Evolutionary conservation across 176 grass and related monocot genomes (phyloP).

Genomic region (Cenchrus fungigraminus): DNA sequence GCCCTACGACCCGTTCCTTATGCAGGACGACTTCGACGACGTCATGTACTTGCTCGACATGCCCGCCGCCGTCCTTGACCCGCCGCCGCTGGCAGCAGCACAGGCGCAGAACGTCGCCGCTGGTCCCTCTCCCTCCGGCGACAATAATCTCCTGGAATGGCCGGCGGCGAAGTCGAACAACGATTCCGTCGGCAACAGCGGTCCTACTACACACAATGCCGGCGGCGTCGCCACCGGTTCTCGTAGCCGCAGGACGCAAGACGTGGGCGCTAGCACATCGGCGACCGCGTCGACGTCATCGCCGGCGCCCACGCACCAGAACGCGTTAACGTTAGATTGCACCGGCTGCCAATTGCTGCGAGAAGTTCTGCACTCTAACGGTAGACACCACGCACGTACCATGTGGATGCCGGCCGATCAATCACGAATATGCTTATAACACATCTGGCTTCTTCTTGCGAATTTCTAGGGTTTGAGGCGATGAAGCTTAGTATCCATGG

Average conservation of each 20-base stretch:
- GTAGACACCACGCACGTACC: background rate
- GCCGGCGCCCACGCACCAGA: background rate
- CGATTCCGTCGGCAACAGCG: background rate
- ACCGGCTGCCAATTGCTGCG: slow-evolving; percentile 56
- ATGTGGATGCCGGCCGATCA: background rate
- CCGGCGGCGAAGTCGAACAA: background rate
- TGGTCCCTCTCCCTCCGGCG: background rate
- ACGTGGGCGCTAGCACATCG: background rate
- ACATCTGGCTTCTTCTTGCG: background rate
- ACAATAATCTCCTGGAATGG: background rate
- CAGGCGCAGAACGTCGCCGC: background rate
- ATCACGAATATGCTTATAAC: background rate
- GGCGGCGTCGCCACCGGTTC: background rate
- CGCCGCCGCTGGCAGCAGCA: background rate
- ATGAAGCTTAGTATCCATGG: slow-evolving; percentile 58
- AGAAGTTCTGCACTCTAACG: slow-evolving; percentile 62
- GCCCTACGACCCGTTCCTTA: background rate
- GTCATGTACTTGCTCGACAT: slow-evolving; percentile 16
- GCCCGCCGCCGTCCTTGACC: background rate
- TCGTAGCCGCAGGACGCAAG: background rate
- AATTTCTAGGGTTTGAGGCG: slow-evolving; percentile 28
- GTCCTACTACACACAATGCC: background rate
- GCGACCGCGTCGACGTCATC: background rate
- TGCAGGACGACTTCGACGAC: background rate
- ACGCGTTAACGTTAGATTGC: slow-evolving; percentile 48